Evolutionary conservation across 176 grass and related monocot species (phyloP).

Genomic region (Avena eriantha): DNA sequence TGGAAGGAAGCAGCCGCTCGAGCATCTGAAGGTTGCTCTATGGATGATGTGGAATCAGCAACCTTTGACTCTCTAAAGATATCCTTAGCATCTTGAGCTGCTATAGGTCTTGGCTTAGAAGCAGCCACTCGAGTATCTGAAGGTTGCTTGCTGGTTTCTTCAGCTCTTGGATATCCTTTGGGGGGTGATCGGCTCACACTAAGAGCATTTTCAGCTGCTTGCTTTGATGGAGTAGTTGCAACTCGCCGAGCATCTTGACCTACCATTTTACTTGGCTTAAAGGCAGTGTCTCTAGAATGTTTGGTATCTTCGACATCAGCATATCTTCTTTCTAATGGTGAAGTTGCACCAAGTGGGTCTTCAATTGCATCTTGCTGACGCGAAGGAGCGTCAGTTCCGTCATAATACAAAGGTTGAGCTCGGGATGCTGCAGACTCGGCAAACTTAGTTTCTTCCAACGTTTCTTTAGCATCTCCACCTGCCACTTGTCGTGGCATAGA

Average conservation of each 20-base stretch:
- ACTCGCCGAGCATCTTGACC: conserved; percentile 9
- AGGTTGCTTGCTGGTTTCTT: conserved; percentile 32
- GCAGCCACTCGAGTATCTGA: neutral
- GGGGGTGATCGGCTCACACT: conserved; percentile 20
- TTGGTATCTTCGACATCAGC: conserved; percentile 26
- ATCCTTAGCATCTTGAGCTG: conserved; percentile 32
- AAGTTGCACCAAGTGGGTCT: conserved; percentile 9
- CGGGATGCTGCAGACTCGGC: neutral
- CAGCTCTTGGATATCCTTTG: conserved; percentile 29
- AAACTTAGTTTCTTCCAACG: neutral
- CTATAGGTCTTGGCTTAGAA: conserved; percentile 19
- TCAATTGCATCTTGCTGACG: conserved; percentile 30
- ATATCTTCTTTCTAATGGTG: neutral
- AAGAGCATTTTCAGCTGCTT: conserved; percentile 24
- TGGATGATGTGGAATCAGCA: conserved; percentile 35
- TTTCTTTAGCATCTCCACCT: neutral
- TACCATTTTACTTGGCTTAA: conserved; percentile 18
- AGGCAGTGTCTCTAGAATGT: conserved; percentile 14
- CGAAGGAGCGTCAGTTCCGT: neutral
- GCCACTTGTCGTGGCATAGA: neutral
- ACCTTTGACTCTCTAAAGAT: conserved; percentile 6
- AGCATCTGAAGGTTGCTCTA: conserved; percentile 21
- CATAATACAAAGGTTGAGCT: conserved; percentile 27
- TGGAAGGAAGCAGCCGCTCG: neutral
- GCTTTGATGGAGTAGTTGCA: conserved; percentile 26